Evolutionary conservation across 139 green algal species (phyloP).

Genomic region (Diplosphaera chodatii): DNA sequence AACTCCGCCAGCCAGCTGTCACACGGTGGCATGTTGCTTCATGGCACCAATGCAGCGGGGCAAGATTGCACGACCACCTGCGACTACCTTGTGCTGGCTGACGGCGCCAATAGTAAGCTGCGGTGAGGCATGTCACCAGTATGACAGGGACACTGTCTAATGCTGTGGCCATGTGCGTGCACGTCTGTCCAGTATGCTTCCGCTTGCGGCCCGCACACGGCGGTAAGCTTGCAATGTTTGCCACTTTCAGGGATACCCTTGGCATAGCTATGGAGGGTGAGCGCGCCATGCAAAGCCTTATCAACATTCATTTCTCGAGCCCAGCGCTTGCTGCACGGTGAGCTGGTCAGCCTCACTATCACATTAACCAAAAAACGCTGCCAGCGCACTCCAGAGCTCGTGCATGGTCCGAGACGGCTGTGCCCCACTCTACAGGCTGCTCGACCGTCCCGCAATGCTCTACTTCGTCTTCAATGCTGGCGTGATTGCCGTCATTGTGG

Average conservation of each 20-base stretch:
- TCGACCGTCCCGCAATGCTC: slow-evolving; percentile 73
- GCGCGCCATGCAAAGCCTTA: slow-evolving; percentile 67
- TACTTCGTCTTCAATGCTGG: slow-evolving; percentile 91
- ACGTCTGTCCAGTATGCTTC: too few species aligned
- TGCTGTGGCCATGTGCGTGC: too few species aligned
- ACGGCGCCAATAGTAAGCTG: slow-evolving; percentile 58
- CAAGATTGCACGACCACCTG: slow-evolving; percentile 7
- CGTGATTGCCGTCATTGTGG: slow-evolving; percentile 82
- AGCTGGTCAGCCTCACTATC: too few species aligned
- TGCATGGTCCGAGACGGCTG: too few species aligned
- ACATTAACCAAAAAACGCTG: too few species aligned
- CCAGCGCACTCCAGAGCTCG: too few species aligned
- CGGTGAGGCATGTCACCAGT: slow-evolving; percentile 9
- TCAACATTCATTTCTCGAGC: slow-evolving; percentile 86
- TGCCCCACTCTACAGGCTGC: too few species aligned
- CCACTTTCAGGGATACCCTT: slow-evolving; percentile 22
- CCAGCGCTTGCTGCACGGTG: slow-evolving; percentile 19
- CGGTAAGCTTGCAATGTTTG: too few species aligned
- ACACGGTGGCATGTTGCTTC: neutral
- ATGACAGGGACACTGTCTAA: too few species aligned
- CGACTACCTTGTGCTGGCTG: slow-evolving; percentile 61
- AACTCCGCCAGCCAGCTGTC: neutral
- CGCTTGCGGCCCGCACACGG: too few species aligned
- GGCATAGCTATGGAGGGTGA: slow-evolving; percentile 54
- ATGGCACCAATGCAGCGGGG: neutral